phyloP scores from a whole-genome alignment of 331 rosid species.

The Quercus phellos region DNA sequence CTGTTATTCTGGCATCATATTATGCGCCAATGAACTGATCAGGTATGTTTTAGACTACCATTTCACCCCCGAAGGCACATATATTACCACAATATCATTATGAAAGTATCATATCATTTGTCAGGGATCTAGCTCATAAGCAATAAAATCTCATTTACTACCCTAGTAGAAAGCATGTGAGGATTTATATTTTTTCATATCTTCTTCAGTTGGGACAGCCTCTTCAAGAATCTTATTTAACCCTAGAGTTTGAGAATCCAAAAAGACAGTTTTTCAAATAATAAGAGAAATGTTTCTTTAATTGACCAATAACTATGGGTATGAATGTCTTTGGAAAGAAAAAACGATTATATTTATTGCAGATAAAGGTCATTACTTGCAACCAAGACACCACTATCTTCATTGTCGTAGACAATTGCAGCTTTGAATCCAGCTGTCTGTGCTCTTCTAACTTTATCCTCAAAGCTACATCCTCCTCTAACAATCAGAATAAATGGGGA shows the following conservation, averaged over 20 bases:
- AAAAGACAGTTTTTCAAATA: not conserved
- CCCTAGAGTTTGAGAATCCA: too few species aligned
- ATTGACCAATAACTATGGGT: not conserved
- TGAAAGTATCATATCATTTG: not conserved
- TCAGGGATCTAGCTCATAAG: not conserved
- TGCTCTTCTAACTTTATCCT: constrained; percentile 85
- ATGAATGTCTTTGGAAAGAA: not conserved
- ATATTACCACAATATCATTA: not conserved
- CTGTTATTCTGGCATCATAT: not conserved
- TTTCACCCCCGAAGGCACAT: not conserved
- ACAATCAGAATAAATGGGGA: constrained; percentile 63
- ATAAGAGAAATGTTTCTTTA: not conserved
- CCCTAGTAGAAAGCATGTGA: not conserved
- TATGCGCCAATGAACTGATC: not conserved
- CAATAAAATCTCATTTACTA: not conserved
- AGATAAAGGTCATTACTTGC: constrained; percentile 60
- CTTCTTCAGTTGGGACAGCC: too few species aligned
- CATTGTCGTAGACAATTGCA: constrained; percentile 79
- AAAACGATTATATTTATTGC: not conserved
- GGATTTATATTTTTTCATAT: not conserved
- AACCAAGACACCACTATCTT: constrained; percentile 60
- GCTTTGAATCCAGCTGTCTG: constrained; percentile 89
- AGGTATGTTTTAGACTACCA: not conserved
- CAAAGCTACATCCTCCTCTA: constrained; percentile 97
- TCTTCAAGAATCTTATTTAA: too few species aligned